Conservation (phyloP, 129 eudicot genomes). For the Lactuca sativa region DNA sequence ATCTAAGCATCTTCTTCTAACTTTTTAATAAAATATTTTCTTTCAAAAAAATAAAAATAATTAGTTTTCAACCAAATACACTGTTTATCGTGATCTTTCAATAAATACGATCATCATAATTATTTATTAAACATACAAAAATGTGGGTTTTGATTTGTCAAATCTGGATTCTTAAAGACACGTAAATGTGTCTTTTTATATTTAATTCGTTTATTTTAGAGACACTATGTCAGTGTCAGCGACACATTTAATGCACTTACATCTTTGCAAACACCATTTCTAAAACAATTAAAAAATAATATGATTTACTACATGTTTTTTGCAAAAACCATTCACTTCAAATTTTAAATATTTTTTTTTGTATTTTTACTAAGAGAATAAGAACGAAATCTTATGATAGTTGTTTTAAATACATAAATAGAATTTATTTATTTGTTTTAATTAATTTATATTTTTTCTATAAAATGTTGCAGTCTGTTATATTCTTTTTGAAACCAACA, state of each 20-base stretch:
- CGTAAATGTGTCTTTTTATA: slow-evolving; percentile 31
- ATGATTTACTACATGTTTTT: too few species aligned
- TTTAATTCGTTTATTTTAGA: slow-evolving; percentile 26
- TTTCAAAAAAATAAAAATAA: too few species aligned
- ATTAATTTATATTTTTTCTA: background rate
- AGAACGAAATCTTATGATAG: background rate
- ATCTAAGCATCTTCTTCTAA: too few species aligned
- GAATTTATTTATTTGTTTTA: too few species aligned
- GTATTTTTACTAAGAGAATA: too few species aligned
- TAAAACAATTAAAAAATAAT: background rate
- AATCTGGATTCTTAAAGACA: slow-evolving; percentile 16
- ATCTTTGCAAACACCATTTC: slow-evolving; percentile 9
- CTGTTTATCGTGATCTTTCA: background rate
- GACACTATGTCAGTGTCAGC: slow-evolving; percentile 35
- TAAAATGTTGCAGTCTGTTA: background rate
- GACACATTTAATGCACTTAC: slow-evolving; percentile 35
- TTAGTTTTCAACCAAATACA: background rate
- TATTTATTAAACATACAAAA: slow-evolving; percentile 13
- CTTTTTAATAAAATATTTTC: too few species aligned
- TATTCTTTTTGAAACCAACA: background rate
- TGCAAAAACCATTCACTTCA: background rate
- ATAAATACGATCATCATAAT: background rate
- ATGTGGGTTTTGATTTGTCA: slow-evolving; percentile 37
- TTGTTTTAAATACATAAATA: background rate
- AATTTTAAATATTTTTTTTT: too few species aligned